Base-by-base conservation (phyloP, 371 early-diverging fungal genomes). In the Circinella minor region DNA sequence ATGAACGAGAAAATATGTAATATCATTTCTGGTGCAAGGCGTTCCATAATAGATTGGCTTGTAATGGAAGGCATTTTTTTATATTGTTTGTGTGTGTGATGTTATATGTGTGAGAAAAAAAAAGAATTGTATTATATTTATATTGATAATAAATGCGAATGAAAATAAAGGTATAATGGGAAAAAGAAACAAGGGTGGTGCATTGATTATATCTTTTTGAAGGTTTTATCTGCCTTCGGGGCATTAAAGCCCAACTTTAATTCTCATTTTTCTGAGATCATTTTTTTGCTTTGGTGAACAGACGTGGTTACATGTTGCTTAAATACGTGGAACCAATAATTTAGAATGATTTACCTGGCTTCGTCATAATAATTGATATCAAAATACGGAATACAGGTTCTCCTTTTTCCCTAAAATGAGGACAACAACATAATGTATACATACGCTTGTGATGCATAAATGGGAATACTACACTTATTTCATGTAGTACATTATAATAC, bases 11-110 rank as follows among this genome's bases (percentile, higher is more conserved):
- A 72, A 7, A 84, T 71, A 51, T 73, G 73, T 18, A 70, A 67
- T 1, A 80, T 62, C 20, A 84, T 55, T 62, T 84, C 84, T 65
- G 81, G 74, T 6, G 84, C 79, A 27, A 81, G 36, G n/a, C 57
- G 57, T 57, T 57, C 57, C 57, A 57, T 57, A 34, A 57, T 57
- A n/a, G 57, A 57, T 57, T 27, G 57, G 4, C 14, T 51, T 17
- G 51, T 51, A 57, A 34, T 34, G 5, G 57, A 34, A 34, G 57
- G n/a, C 57, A 57, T 57, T 4, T 18, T 10, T 34, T 10, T 55
- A 18, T n/a, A n/a, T 55, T 55, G 47, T 47, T 15, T 47, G 47
- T 1, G 15, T 11, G 15, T 47, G 3, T 39, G 63, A 18, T 38
- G 36, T 36, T 57, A 57, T 57, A 18, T 13, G 37, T 20, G 37